phyloP scores from a whole-genome alignment of 2,329 filamentous ascomycete genomes.

The Exophiala bonariae region DNA sequence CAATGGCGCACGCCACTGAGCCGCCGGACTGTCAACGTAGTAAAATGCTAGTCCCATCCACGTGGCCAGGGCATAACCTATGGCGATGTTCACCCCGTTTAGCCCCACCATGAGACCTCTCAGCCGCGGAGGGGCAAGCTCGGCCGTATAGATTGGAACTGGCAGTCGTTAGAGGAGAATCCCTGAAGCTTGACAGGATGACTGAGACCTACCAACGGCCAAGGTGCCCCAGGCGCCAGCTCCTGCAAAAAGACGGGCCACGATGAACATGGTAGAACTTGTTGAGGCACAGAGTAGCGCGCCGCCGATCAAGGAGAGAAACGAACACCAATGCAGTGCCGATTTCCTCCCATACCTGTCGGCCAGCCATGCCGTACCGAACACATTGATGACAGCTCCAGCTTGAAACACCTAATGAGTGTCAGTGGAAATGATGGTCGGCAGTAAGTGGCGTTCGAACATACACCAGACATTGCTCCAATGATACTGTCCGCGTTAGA shows the following conservation, averaged over 20 bases:
- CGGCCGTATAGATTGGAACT: slow-evolving; percentile 15
- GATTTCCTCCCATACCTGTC: slow-evolving; percentile 56
- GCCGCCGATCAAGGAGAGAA: slow-evolving; percentile 16
- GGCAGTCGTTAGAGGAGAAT: too few relatives aligned
- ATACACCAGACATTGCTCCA: slow-evolving; percentile 5
- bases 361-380: slow-evolving; percentile 27
- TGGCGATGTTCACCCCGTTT: slow-evolving; percentile 20
- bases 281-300: slow-evolving; percentile 10
- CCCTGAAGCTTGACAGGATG: too few relatives aligned
- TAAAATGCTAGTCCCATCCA: slow-evolving; percentile 24
- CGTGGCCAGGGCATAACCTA: slow-evolving; percentile 19
- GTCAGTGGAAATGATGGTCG: not conserved
- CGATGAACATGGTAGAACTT: slow-evolving; percentile 19
- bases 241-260: slow-evolving; percentile 17
- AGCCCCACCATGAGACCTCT: slow-evolving; percentile 23
- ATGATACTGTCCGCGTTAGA: not conserved
- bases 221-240: slow-evolving; percentile 19
- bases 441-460: not conserved
- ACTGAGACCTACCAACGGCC: slow-evolving; percentile 13
- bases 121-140: slow-evolving; percentile 20
- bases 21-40: slow-evolving; percentile 7
- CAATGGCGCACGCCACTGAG: slow-evolving; percentile 20
- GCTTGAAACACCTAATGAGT: slow-evolving; percentile 11
- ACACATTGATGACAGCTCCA: slow-evolving; percentile 19
- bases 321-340: slow-evolving; percentile 40